These are phyloP conservation scores for Eimeria brunetti DNA, from an alignment of 169 alveolate genomes.

Conservation along the genomic window DNA sequence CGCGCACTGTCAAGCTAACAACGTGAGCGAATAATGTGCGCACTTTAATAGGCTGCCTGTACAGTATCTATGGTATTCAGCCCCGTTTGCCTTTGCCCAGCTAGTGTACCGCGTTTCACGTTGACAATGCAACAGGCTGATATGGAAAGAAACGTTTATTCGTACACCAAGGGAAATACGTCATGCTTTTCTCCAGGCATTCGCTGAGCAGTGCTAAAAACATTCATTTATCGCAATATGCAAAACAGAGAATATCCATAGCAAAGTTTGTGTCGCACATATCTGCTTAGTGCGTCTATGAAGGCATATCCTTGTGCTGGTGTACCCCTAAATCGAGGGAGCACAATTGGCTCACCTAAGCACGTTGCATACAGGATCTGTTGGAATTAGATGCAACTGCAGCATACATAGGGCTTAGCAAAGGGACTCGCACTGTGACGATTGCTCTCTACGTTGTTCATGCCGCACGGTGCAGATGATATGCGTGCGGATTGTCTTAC, in stretches of 20 bases:
- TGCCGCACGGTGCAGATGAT: not conserved
- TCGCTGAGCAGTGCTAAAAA: not conserved
- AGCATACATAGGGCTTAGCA: not conserved
- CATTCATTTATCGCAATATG: not conserved
- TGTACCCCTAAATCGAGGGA: not conserved
- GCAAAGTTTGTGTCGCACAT: not conserved
- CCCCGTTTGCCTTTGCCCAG: not conserved
- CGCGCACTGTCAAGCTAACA: not conserved
- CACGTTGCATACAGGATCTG: not conserved
- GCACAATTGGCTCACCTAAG: not conserved
- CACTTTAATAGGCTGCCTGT: not conserved
- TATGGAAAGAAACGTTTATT: not conserved
- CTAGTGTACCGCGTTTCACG: not conserved
- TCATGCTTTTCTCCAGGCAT: not conserved
- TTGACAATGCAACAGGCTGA: not conserved
- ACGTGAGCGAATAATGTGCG: too few species aligned
- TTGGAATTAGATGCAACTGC: not conserved
- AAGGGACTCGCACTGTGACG: not conserved
- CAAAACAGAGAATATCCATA: not conserved
- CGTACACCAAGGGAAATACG: not conserved
- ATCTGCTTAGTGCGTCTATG: not conserved
- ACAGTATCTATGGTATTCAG: not conserved
- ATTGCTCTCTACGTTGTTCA: not conserved
- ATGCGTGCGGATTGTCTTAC: not conserved
- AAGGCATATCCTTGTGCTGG: not conserved